Conservation (phyloP, 306 rosid genomes). For the Corylus avellana region DNA sequence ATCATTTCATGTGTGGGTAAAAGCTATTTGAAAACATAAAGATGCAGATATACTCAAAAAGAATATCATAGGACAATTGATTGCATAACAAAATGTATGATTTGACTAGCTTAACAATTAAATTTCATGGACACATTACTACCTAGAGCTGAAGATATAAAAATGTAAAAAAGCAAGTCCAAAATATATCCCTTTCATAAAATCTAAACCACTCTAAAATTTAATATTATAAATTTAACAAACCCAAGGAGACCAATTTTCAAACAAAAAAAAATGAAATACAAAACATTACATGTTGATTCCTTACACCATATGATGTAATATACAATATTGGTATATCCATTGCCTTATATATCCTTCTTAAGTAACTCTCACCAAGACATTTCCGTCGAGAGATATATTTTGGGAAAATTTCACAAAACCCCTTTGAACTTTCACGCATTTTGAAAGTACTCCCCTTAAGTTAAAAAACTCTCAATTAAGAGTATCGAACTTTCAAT, state of each 20-base stretch:
- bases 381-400: not conserved
- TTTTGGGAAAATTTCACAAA: too few relatives aligned
- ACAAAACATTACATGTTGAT: not conserved
- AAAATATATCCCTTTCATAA: not conserved
- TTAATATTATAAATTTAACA: not conserved
- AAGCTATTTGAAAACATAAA: not conserved
- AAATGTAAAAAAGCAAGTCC: not conserved
- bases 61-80: not conserved
- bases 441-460: too few relatives aligned
- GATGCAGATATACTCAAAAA: not conserved
- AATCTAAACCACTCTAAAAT: not conserved
- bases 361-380: not conserved
- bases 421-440: too few relatives aligned
- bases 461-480: too few relatives aligned
- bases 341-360: not conserved
- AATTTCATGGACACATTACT: not conserved
- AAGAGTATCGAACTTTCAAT: too few relatives aligned
- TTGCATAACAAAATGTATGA: not conserved
- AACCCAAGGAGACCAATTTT: not conserved
- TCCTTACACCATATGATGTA: not conserved
- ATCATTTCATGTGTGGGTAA: not conserved
- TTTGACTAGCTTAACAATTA: not conserved
- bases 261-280: not conserved
- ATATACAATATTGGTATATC: not conserved
- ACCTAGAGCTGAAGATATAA: not conserved